Base-by-base conservation (phyloP, 2,329 filamentous ascomycete species). In the Fusarium avenaceum region DNA sequence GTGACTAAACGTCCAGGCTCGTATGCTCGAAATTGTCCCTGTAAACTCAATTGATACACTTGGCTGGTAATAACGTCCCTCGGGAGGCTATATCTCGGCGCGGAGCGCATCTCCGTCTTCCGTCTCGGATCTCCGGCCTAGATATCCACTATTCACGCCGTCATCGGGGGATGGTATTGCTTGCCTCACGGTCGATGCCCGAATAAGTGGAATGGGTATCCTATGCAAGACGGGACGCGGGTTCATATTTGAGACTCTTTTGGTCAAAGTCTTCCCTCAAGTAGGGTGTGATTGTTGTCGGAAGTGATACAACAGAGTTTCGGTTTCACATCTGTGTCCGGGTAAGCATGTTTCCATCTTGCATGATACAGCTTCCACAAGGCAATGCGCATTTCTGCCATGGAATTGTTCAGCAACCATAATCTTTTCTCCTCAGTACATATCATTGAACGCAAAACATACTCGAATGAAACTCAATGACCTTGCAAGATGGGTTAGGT, bases 51-150 rank as follows among this genome's bases (percentile, higher is more conserved):
- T 63, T 51, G 61, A 42, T 20, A 47, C 24, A 62, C 7, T 48
- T 17, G n/a, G 10, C 46, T 65, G 55, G 50, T 38, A 62, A 57
- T 44, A 68, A 65, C 46, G 51, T 39, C 45, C 43, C 30, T 57
- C 67, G 64, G 61, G 38, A 19, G 42, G 43, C 28, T 69, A 54
- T 35, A 72, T 71, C 71, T 73, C 71, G 71, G 71, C 67, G 70
- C 70, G 60, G 67, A 48, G 57, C 69, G 69, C 70, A 73, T 72
- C 58, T 73, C 71, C 71, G 71, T 65, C 59, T 47, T 61, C 62
- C 65, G 61, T 65, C 68, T 73, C 71, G 71, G 71, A 73, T 63
- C 67, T 73, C 71, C 71, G 71, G 67, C 58, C 47, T 32, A 24
- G 42, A 55, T 61, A 58, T 65, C 71, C 64, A 67, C 71, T 56